Evolutionary conservation across 164 flowering plant genomes (phyloP).

Genomic region (Pachysandra terminalis): DNA sequence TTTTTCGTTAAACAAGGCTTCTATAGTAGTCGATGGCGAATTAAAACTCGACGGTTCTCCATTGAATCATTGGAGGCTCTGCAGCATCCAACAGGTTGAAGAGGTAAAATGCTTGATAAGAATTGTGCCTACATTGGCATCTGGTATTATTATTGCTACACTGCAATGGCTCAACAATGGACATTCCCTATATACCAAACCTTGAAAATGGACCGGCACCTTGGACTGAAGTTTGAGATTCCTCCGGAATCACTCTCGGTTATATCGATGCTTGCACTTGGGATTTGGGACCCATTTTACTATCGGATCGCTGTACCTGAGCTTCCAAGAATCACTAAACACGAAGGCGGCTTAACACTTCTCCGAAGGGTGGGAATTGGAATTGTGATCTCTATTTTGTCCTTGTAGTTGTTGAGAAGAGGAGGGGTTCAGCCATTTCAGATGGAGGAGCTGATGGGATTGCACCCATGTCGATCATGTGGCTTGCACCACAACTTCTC

Average conservation of each 20-base stretch:
- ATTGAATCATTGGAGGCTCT: too few relatives aligned
- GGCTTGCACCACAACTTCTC: conserved; percentile 76
- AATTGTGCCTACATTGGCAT: conserved; percentile 31
- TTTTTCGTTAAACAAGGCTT: conserved; percentile 22
- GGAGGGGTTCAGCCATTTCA: conserved; percentile 45
- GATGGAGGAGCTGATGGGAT: too few relatives aligned
- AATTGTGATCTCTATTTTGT: conserved; percentile 41
- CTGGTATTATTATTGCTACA: conserved; percentile 51
- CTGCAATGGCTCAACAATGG: too few relatives aligned
- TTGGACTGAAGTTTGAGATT: conserved; percentile 55
- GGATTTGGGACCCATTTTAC: conserved; percentile 59
- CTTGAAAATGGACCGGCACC: conserved; percentile 57
- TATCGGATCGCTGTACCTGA: conserved; percentile 55
- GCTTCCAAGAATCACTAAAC: conserved; percentile 38
- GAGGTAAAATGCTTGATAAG: too few relatives aligned
- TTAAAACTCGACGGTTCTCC: neutral
- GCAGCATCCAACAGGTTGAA: too few relatives aligned
- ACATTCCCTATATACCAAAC: conserved; percentile 70
- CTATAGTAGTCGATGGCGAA: conserved; percentile 21
- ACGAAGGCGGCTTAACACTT: conserved; percentile 59
- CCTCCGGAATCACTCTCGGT: conserved; percentile 55
- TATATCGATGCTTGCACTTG: conserved; percentile 53
- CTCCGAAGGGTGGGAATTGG: conserved; percentile 76
- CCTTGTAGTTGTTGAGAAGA: conserved; percentile 52
- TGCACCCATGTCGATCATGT: conserved; percentile 47